These are phyloP conservation scores for Phytophthora citrophthora DNA, from an alignment of 352 stramenopile genomes.

Conservation along the genomic window DNA sequence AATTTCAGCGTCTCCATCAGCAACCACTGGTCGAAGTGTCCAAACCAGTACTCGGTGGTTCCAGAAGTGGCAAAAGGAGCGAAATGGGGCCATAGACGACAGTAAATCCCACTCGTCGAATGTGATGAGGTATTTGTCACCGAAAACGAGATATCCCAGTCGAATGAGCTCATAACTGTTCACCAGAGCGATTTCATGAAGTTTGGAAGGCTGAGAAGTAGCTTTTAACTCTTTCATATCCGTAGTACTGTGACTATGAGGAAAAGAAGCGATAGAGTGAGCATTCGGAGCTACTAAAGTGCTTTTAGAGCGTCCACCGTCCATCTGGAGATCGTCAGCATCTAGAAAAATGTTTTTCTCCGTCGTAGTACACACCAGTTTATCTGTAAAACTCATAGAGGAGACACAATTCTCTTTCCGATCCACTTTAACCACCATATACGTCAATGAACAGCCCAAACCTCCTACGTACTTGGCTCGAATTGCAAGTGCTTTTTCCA, in stretches of 20 bases:
- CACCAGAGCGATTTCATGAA: slow-evolving; percentile 7
- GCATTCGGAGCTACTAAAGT: background rate
- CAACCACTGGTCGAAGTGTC: slow-evolving; percentile 4
- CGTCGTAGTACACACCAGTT: background rate
- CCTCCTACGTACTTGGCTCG: background rate
- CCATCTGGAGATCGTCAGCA: background rate
- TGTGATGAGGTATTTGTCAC: background rate
- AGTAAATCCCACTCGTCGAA: slow-evolving; percentile 34
- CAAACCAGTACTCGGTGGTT: slow-evolving; percentile 33
- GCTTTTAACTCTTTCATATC: background rate
- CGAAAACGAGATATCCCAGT: slow-evolving; percentile 29
- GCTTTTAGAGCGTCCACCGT: background rate
- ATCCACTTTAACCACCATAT: background rate
- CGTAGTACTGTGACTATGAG: background rate
- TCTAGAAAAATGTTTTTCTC: background rate
- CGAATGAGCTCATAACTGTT: slow-evolving; percentile 38
- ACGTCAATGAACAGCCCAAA: background rate
- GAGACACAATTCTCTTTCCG: background rate
- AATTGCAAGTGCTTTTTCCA: background rate
- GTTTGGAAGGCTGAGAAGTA: background rate
- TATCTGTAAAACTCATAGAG: background rate
- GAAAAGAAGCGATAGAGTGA: background rate
- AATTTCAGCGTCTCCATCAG: slow-evolving; percentile 2
- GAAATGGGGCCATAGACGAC: slow-evolving; percentile 13
- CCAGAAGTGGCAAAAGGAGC: slow-evolving; percentile 23